A percentile compares a stretch with the other conserved stretches of the same genome.
These are phyloP conservation scores for Rutstroemia sp. DNA, from an alignment of 2,329 filamentous ascomycete genomes.

Conservation along the genomic window DNA sequence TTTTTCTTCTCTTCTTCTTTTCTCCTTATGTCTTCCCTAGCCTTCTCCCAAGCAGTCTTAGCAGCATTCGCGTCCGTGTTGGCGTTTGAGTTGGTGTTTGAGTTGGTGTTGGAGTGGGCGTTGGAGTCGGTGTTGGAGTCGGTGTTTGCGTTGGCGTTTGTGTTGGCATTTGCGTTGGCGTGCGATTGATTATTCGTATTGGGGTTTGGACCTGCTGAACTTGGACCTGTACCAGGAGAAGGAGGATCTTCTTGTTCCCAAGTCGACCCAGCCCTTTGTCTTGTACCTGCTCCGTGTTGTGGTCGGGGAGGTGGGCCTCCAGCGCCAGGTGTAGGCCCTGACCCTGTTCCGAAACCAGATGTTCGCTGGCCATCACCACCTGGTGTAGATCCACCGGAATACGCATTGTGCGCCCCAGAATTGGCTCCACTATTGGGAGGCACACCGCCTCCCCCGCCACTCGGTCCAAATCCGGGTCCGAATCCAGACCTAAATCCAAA, in stretches of 20 bases:
- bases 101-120: not conserved
- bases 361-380: conserved; percentile 9
- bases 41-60: conserved; percentile 58
- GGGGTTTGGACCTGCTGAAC: conserved; percentile 1
- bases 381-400: conserved; percentile 21
- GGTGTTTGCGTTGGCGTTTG: conserved; percentile 12
- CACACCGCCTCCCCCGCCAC: conserved; percentile 16
- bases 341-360: conserved; percentile 2
- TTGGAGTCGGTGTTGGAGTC: not conserved
- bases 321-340: conserved; percentile 4
- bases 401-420: conserved; percentile 17
- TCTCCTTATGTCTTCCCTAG: conserved; percentile 56
- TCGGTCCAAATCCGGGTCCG: conserved; percentile 24
- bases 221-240: conserved; percentile 11
- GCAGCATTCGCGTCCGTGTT: conserved; percentile 8
- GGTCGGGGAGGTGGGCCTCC: conserved; percentile 16
- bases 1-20: conserved; percentile 62
- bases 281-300: conserved; percentile 7
- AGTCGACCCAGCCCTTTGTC: conserved; percentile 2
- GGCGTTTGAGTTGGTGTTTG: not conserved
- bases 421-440: conserved; percentile 13
- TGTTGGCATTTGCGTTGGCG: conserved; percentile 12
- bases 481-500: conserved; percentile 16
- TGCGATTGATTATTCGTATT: not conserved
- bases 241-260: conserved; percentile 5